Evolutionary conservation across 2,329 filamentous ascomycete species (phyloP).

Genomic region (Teratosphaeria gauchensis): DNA sequence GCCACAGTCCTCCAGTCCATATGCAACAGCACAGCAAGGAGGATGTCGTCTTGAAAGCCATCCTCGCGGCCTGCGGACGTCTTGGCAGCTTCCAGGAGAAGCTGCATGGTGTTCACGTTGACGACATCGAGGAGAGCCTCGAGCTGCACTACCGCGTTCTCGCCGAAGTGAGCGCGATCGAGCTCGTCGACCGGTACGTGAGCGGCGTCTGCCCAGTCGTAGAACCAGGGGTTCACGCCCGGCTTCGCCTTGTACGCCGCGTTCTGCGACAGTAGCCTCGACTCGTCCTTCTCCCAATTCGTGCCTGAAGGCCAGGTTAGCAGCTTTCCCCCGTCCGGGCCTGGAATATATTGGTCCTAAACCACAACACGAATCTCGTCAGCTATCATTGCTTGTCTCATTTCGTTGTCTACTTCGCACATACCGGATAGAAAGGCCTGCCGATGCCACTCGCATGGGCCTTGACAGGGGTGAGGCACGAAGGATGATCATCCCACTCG

Average conservation of each 20-base stretch:
- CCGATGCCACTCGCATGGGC: not conserved
- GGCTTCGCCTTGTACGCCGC: not conserved
- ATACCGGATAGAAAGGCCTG: not conserved
- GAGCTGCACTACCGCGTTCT: not conserved
- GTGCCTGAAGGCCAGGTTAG: not conserved
- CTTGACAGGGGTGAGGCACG: not conserved
- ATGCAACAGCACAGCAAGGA: not conserved
- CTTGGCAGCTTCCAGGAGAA: not conserved
- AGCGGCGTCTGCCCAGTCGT: not conserved
- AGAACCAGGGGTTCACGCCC: not conserved
- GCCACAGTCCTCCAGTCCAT: not conserved
- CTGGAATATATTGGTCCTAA: not conserved
- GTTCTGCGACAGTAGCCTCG: not conserved
- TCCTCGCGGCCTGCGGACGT: not conserved
- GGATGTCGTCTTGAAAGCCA: not conserved
- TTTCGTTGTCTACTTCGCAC: not conserved
- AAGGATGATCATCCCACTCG: not conserved
- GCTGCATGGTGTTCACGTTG: not conserved
- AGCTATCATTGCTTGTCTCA: not conserved
- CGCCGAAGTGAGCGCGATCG: not conserved
- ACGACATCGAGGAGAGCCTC: not conserved
- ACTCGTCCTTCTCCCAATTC: not conserved
- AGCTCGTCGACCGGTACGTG: not conserved
- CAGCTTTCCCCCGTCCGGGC: not conserved
- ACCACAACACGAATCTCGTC: not conserved